These are phyloP conservation scores for Cystofilobasidium bisporidii DNA, from an alignment of 768 basidiomycete species.

Conservation along the genomic window DNA sequence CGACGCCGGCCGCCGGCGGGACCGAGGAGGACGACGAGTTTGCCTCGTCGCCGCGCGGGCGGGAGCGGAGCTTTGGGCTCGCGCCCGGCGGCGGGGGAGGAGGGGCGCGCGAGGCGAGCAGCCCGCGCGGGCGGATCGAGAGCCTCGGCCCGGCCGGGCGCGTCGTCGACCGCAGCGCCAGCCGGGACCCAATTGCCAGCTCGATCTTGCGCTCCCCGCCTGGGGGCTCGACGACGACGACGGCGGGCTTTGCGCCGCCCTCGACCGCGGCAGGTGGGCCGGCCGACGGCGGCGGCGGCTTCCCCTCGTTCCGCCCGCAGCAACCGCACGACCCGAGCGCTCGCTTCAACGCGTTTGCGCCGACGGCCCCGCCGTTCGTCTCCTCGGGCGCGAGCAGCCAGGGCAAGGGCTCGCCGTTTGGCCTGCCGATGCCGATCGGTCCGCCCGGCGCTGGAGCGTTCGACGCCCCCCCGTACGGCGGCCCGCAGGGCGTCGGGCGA, in stretches of 20 bases:
- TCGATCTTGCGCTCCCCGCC: conserved; percentile 1
- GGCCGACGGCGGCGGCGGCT: neutral
- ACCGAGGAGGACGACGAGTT: conserved; percentile 16
- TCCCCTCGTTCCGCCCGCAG: conserved; percentile 4
- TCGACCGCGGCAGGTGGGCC: neutral
- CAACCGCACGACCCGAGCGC: conserved; percentile 2
- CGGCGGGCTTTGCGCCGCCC: neutral
- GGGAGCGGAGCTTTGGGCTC: neutral
- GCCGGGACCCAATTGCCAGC: neutral
- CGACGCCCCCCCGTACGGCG: neutral
- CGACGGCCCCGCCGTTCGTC: neutral
- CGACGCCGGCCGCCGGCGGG: neutral
- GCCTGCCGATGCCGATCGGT: conserved; percentile 7
- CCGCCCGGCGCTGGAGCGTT: neutral
- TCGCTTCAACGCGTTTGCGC: conserved; percentile 1
- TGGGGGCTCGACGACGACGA: neutral
- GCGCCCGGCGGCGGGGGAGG: conserved; percentile 6
- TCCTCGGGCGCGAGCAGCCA: neutral
- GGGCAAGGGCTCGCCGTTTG: neutral
- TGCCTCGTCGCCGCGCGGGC: neutral
- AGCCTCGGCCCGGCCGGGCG: neutral
- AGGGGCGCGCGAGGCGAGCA: conserved; percentile 3
- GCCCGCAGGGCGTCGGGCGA: neutral
- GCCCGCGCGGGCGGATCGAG: conserved; percentile 10
- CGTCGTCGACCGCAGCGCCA: neutral